These are phyloP conservation scores for Marvania coccoides DNA, from an alignment of 139 green algal genomes.

Conservation along the genomic window DNA sequence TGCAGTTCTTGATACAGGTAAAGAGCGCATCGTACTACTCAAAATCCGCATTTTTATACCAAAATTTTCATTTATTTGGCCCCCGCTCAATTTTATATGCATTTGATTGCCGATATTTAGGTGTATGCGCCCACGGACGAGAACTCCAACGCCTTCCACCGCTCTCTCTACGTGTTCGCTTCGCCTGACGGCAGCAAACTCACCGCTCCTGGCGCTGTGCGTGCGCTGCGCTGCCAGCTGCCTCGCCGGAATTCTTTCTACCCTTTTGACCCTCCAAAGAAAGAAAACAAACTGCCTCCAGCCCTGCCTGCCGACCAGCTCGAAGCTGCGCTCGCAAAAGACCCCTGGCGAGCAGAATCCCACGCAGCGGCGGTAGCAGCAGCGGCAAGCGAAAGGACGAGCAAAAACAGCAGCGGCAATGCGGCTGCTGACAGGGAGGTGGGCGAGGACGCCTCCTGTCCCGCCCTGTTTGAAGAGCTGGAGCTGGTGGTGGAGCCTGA, in stretches of 20 bases:
- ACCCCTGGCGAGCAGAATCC: conserved; percentile 37
- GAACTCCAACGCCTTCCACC: conserved; percentile 51
- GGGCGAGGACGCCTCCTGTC: background rate
- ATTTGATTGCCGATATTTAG: background rate
- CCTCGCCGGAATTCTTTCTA: conserved; percentile 69
- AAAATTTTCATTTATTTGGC: background rate
- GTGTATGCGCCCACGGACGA: conserved; percentile 56
- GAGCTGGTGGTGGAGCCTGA: conserved; percentile 76
- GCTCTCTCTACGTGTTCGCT: conserved; percentile 60
- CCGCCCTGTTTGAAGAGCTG: conserved; percentile 43
- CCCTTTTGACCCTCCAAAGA: conserved; percentile 33
- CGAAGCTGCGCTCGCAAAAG: conserved; percentile 11
- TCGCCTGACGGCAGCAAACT: conserved; percentile 48
- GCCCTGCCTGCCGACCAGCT: conserved; percentile 12
- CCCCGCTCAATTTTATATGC: too few species aligned
- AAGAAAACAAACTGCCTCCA: conserved; percentile 25
- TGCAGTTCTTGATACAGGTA: conserved; percentile 64
- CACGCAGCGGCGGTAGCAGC: background rate
- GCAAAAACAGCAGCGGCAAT: background rate
- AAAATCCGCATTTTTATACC: background rate
- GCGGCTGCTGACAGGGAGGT: background rate
- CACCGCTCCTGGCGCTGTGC: conserved; percentile 39
- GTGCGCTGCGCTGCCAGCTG: conserved; percentile 76
- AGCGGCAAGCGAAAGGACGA: background rate
- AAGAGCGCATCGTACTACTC: background rate